These are phyloP conservation scores for Helicostylum pulchrum DNA, from an alignment of 192 early-diverging fungal genomes.

Conservation along the genomic window DNA sequence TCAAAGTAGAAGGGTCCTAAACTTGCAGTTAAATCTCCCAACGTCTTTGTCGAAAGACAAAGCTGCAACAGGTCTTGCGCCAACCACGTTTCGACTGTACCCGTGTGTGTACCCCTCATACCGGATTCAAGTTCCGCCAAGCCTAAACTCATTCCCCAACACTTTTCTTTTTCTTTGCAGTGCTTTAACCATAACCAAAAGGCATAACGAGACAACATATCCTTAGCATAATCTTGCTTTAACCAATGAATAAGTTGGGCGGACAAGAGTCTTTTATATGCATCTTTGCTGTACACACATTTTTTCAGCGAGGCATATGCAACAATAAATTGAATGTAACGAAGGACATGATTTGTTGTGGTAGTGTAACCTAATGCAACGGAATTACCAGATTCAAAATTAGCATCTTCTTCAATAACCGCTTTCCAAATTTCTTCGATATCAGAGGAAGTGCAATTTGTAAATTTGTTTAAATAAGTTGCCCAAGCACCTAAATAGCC, in stretches of 20 bases:
- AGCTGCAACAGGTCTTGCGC: constrained; percentile 9
- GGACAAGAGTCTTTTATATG: neutral
- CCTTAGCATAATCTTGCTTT: neutral
- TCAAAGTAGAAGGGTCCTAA: constrained; percentile 20
- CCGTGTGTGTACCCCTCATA: neutral
- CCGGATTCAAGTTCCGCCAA: neutral
- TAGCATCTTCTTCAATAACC: neutral
- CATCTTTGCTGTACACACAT: neutral
- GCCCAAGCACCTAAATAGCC: constrained; percentile 26
- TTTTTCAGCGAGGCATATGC: constrained; percentile 9
- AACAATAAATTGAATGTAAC: constrained; percentile 16
- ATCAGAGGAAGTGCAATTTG: neutral
- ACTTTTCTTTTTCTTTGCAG: neutral
- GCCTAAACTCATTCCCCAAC: too few relatives aligned
- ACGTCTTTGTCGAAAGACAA: neutral
- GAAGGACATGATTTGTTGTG: constrained; percentile 7
- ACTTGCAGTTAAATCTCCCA: neutral
- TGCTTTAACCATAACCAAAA: constrained; percentile 23
- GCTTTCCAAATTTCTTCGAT: neutral
- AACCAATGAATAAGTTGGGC: neutral
- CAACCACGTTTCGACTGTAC: constrained; percentile 17
- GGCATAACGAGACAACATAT: constrained; percentile 23
- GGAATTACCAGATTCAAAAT: neutral
- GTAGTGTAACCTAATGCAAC: neutral
- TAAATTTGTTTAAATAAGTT: constrained; percentile 8